These are phyloP conservation scores for Sporodiniella umbellata DNA, from an alignment of 371 early-diverging fungal species.

Conservation along the genomic window DNA sequence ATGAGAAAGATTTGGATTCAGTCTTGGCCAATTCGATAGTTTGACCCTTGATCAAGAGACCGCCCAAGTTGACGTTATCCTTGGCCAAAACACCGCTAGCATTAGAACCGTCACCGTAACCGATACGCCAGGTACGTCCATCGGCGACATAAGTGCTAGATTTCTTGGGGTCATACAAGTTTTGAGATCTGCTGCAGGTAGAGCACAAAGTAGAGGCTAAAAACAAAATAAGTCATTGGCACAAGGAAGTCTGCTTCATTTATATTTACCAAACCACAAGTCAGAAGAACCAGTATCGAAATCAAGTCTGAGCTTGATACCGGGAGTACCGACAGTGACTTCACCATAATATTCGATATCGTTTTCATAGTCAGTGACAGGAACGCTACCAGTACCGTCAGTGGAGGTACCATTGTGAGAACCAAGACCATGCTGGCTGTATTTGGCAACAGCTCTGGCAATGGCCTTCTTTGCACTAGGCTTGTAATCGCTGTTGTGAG, in stretches of 20 bases:
- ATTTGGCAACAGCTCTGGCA: slow-evolving; percentile 16
- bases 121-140: slow-evolving; percentile 41
- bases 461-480: slow-evolving; percentile 17
- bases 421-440: neutral
- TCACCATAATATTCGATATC: slow-evolving; percentile 71
- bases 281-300: slow-evolving; percentile 84
- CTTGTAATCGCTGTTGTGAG: slow-evolving; percentile 15
- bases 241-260: neutral
- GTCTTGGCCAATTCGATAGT: slow-evolving; percentile 23
- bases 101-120: slow-evolving; percentile 49
- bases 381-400: slow-evolving; percentile 7
- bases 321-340: slow-evolving; percentile 76
- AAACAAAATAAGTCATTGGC: neutral
- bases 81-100: slow-evolving; percentile 32
- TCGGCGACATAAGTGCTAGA: slow-evolving; percentile 43
- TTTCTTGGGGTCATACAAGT: slow-evolving; percentile 37
- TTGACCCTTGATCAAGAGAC: slow-evolving; percentile 21
- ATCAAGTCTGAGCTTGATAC: slow-evolving; percentile 74
- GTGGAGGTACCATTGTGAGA: neutral
- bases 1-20: slow-evolving; percentile 10
- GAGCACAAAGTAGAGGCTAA: slow-evolving; percentile 35
- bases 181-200: slow-evolving; percentile 30
- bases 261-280: slow-evolving; percentile 26
- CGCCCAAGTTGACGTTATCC: slow-evolving; percentile 27
- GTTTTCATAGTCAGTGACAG: slow-evolving; percentile 12